phyloP scores from a whole-genome alignment of 106 monocot genomes.

The Phalaenopsis aphrodite region DNA sequence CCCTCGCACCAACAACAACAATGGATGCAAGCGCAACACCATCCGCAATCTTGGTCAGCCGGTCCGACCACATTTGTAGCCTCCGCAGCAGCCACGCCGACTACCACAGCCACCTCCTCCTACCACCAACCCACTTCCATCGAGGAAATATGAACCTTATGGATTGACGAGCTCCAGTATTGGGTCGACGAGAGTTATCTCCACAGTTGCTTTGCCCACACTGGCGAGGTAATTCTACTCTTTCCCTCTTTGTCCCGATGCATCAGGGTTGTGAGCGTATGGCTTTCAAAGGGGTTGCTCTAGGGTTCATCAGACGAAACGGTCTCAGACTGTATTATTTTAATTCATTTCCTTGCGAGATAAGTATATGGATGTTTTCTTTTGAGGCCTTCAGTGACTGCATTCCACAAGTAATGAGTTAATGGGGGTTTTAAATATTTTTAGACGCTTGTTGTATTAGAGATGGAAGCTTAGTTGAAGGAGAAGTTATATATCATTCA shows the following conservation, averaged over 20 bases:
- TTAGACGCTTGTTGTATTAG: background rate
- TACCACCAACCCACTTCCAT: constrained; percentile 65
- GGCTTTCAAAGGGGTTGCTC: background rate
- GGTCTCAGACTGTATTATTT: background rate
- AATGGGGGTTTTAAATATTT: background rate
- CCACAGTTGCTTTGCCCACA: constrained; percentile 74
- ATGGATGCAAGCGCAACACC: constrained; percentile 25
- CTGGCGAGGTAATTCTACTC: constrained; percentile 53
- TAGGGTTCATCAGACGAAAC: background rate
- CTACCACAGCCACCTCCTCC: constrained; percentile 7
- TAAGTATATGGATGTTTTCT: background rate
- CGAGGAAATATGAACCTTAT: constrained; percentile 72
- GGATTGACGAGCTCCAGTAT: constrained; percentile 97
- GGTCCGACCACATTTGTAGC: constrained; percentile 9
- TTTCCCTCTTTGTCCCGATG: background rate
- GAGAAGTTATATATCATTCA: background rate
- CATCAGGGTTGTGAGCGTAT: background rate
- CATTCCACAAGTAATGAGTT: background rate
- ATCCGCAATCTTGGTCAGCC: constrained; percentile 20
- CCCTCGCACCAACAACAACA: constrained; percentile 2
- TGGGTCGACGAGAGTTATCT: constrained; percentile 97
- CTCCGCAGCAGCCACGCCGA: constrained; percentile 4
- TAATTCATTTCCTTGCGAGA: background rate
- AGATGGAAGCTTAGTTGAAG: background rate
- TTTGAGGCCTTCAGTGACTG: background rate